Evolutionary conservation across 768 basidiomycete species (phyloP), one percentile per base, ranked within the genome.

Genomic region (Leccinum pellstonianum): DNA sequence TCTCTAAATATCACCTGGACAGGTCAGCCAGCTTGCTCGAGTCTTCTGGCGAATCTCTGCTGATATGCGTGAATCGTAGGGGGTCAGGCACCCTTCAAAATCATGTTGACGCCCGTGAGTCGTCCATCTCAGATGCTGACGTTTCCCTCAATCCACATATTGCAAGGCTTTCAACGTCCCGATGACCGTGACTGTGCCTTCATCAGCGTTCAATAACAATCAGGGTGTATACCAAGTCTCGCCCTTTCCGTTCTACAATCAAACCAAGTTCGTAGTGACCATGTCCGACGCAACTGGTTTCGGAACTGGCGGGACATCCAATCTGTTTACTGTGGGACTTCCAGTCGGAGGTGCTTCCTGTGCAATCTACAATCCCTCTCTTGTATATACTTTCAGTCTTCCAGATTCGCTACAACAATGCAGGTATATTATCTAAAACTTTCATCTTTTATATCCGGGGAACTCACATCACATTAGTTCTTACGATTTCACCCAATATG

Each of bases 281-380:
- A 87, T 92, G 86, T 91, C 86, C 27, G 90, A 92, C 67, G 77
- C 83, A 17, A 81, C 81, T 27, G 88, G 88, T 1, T 90, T 86
- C 68, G 88, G 76, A 47, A 77, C 85, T 10, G 90, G 90, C 4
- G 90, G 88, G 23, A 77, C 78, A 25, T 80, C 83, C 10, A 57
- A 71, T 48, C 52, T 88, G 6, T 63, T 86, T 43, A 78, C 75
- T 1, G 83, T 85, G 15, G 83, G 78, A 43, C 56, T 72, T 10
- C 78, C 85, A 3, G 68, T 77, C 14, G 80, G 79, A 29, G 29
- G 62, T 31, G 59, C 64, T 12, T 72, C 63, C 15, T 91, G 90
- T 71, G 76, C 83, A 60, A 82, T 81, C 0, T 75, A 76, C 11
- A 69, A 72, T 64, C 79, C 83, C 48, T 73, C 68, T 10, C 65